Conservation (phyloP, 148 eudicot genomes). For the Vaccinium macrocarpon region DNA sequence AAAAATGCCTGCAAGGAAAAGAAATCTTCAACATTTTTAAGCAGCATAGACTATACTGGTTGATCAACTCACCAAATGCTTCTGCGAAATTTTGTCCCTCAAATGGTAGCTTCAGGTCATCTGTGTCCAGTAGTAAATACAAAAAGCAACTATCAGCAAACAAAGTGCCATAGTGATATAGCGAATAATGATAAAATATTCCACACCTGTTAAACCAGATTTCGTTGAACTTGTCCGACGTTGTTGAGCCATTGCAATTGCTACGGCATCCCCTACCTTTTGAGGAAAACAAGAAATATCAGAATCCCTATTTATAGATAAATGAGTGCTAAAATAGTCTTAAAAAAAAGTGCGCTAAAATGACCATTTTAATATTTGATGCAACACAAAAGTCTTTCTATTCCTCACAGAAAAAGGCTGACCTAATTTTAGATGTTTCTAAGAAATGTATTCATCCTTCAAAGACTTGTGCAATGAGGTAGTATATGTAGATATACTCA, state of each 20-base stretch:
- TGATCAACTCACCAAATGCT: constrained; percentile 57
- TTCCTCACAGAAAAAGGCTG: background rate
- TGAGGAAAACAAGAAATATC: constrained; percentile 21
- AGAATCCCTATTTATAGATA: background rate
- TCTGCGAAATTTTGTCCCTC: constrained; percentile 55
- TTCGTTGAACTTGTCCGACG: constrained; percentile 47
- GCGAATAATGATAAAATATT: background rate
- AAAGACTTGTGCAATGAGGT: background rate
- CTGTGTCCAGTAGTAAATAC: constrained; percentile 33
- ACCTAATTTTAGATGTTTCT: background rate
- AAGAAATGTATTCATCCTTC: background rate
- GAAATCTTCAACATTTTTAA: background rate
- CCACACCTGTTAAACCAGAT: constrained; percentile 45
- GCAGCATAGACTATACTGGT: background rate
- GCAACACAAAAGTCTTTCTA: background rate
- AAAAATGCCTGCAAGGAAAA: background rate
- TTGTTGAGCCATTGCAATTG: constrained; percentile 68
- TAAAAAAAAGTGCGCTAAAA: background rate
- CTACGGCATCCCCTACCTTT: constrained; percentile 83
- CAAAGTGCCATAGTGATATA: constrained; percentile 9
- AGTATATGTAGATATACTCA: background rate
- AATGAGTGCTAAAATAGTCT: background rate
- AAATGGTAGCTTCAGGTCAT: constrained; percentile 61
- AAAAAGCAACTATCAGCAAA: constrained; percentile 8
- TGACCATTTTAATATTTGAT: background rate